Percentiles rank a stretch among this genome's conserved stretches.
These are phyloP conservation scores for Phialophora chinensis DNA, from an alignment of 2,329 filamentous ascomycete species.

Conservation along the genomic window DNA sequence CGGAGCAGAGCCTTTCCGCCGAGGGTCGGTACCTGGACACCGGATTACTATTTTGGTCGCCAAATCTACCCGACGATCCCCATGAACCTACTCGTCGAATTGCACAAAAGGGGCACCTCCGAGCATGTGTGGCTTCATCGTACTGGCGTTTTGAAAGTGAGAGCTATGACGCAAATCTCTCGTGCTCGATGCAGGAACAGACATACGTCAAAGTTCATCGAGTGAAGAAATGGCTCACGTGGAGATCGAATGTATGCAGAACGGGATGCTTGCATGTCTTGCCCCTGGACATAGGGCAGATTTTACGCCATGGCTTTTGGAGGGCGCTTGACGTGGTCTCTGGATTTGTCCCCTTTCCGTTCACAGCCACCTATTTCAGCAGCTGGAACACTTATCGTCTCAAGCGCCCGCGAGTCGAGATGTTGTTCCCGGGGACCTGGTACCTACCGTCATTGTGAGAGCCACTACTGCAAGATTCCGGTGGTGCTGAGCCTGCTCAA, in stretches of 20 bases:
- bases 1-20: not conserved
- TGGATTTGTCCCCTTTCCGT: conserved; percentile 20
- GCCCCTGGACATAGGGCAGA: conserved; percentile 14
- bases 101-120: not conserved
- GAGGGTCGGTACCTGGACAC: not conserved
- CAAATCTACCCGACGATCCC: not conserved
- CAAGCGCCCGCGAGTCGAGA: conserved; percentile 3
- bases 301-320: conserved; percentile 10
- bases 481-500: not conserved
- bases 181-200: not conserved
- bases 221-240: not conserved
- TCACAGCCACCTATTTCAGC: not conserved
- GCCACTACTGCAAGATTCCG: not conserved
- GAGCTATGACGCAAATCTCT: not conserved
- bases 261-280: not conserved
- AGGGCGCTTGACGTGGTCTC: conserved; percentile 11
- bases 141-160: not conserved
- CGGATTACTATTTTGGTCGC: not conserved
- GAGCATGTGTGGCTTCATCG: not conserved
- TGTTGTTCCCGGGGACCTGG: not conserved
- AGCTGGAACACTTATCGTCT: conserved; percentile 5
- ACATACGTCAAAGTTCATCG: not conserved
- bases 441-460: not conserved
- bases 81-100: not conserved
- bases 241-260: conserved; percentile 4